These are phyloP conservation scores for Eruca vesicaria DNA, from an alignment of 441 rosid genomes.

Conservation along the genomic window DNA sequence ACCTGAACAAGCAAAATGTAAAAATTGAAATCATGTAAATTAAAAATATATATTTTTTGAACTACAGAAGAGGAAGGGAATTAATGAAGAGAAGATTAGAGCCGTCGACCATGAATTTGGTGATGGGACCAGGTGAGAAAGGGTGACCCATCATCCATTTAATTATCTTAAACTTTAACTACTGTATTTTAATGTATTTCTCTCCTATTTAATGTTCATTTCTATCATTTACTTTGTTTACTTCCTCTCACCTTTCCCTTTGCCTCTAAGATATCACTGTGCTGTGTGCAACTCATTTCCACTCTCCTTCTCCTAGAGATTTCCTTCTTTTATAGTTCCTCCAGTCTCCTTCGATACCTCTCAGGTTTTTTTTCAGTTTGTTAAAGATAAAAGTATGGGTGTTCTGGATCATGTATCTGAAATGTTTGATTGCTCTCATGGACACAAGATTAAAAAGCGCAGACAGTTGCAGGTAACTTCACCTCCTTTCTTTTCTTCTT, in stretches of 20 bases:
- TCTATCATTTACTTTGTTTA: neutral
- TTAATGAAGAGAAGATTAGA: neutral
- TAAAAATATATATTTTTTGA: neutral
- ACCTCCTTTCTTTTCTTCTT: neutral
- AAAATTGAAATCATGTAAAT: neutral
- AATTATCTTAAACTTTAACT: neutral
- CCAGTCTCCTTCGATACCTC: neutral
- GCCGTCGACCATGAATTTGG: constrained; percentile 6
- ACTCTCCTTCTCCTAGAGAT: neutral
- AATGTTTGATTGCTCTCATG: constrained; percentile 68
- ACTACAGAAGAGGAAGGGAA: neutral
- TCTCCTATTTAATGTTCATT: neutral
- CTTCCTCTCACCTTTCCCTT: constrained; percentile 15
- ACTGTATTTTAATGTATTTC: neutral
- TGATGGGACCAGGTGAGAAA: constrained; percentile 7
- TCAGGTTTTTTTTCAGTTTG: neutral
- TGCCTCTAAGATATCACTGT: neutral
- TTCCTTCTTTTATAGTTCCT: neutral
- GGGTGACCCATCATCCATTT: constrained; percentile 7
- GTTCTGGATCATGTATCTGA: constrained; percentile 80
- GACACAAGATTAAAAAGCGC: constrained; percentile 58
- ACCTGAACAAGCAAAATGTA: neutral
- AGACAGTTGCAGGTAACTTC: constrained; percentile 70
- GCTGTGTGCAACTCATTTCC: neutral
- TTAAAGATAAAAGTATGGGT: constrained; percentile 51